Base-by-base conservation (phyloP, 1,139 yeast species). In the Kodamaea arcana region DNA sequence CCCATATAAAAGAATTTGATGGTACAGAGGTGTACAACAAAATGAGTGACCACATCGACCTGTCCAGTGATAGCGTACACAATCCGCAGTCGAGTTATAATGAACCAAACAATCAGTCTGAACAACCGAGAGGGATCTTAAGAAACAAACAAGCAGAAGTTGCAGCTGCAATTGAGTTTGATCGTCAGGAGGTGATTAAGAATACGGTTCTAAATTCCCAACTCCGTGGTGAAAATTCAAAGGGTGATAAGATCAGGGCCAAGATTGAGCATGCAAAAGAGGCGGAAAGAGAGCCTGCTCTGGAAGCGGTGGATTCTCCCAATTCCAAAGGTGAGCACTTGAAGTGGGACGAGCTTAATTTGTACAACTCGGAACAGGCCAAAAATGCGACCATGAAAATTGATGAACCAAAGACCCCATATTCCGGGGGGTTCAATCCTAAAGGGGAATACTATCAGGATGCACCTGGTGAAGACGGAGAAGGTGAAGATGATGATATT, bases 401-500 rank as follows among this genome's bases (percentile, higher is more conserved):
- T 33, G 95, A 87, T 50, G 98, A 92, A 59, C 98, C 98, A 24
- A 92, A 92, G 66, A 92, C 98, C 2, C 98, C 98, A 3, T 92
- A 84, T 54, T 95, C 86, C 54, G 95, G 95, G 15, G 95, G 97
- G 0, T 84, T 86, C 29, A 84, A 86, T 48, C 94, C 94, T 3
- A 75, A 78, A 39, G 75, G 80, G 10, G 97, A 90, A 47, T 94
- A 90, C 54, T 88, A 88, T 54, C 72, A 78, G 44, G 75, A 74
- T 2, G 22, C 9, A 7, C 22, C 6, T 7, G 22, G 22, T 9
- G 22, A 18, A 18, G 90, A 81, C 44, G 83, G 78, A 33, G 92
- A 81, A 27, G 81, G 73, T 9, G 90, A 81, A 44, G 83, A 75
- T 18, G 49, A 41, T 4, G 48, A 44, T 6, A 69, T 69, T 20